Evolutionary conservation across 2,329 filamentous ascomycete genomes (phyloP).

Genomic region (Helotiales sp.): DNA sequence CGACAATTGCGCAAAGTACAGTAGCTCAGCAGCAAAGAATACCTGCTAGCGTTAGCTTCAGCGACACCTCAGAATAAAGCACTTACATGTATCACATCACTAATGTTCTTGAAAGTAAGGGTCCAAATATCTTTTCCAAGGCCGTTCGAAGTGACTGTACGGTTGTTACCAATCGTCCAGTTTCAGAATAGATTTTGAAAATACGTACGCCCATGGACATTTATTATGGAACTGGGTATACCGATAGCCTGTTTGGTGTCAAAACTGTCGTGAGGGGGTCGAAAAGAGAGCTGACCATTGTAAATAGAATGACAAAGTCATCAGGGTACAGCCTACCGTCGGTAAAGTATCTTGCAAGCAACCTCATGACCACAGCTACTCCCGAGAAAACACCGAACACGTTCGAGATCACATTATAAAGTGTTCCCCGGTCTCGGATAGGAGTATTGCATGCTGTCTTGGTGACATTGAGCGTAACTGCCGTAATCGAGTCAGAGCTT

Average conservation of each 20-base stretch:
- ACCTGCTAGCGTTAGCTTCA: background rate
- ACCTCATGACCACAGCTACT: constrained; percentile 8
- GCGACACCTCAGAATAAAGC: background rate
- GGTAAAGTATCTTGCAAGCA: constrained; percentile 7
- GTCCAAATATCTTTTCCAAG: constrained; percentile 24
- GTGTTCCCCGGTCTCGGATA: constrained; percentile 9
- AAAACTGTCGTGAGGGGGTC: background rate
- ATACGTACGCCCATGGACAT: constrained; percentile 7
- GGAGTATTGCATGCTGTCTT: constrained; percentile 3
- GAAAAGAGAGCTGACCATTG: background rate
- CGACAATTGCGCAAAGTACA: constrained; percentile 49
- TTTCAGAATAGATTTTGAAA: background rate
- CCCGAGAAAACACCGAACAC: constrained; percentile 10
- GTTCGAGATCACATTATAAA: constrained; percentile 9
- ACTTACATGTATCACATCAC: constrained; percentile 39
- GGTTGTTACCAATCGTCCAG: background rate
- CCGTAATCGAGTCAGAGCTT: constrained; percentile 38
- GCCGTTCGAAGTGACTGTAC: constrained; percentile 38
- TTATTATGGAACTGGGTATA: constrained; percentile 13
- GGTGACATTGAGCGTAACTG: constrained; percentile 15
- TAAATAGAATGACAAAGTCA: constrained; percentile 9
- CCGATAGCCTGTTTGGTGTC: background rate
- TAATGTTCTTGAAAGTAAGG: constrained; percentile 15
- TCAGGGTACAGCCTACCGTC: constrained; percentile 8
- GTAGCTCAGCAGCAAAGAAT: constrained; percentile 44